phyloP scores from a whole-genome alignment of 768 basidiomycete genomes.

The Clitopilus passeckerianus region DNA sequence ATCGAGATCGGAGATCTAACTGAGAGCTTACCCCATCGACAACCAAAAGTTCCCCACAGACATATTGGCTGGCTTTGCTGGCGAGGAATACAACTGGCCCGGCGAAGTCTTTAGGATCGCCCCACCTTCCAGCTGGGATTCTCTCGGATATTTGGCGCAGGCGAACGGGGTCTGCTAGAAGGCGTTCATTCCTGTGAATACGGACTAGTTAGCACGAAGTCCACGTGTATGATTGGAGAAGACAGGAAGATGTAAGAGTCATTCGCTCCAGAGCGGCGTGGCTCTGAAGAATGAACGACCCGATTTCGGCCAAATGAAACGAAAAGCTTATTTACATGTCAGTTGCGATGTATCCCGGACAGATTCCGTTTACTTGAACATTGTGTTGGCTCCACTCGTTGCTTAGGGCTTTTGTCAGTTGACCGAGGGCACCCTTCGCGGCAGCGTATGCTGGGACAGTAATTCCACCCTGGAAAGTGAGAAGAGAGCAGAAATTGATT shows the following conservation, averaged over 20 bases:
- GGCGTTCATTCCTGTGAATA: slow-evolving; percentile 37
- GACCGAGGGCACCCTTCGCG: slow-evolving; percentile 84
- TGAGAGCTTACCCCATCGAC: slow-evolving; percentile 57
- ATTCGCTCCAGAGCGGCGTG: neutral
- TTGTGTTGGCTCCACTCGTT: slow-evolving; percentile 93
- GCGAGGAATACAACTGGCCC: slow-evolving; percentile 70
- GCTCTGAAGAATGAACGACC: neutral
- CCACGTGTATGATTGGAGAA: neutral
- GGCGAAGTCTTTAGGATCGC: slow-evolving; percentile 67
- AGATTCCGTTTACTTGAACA: slow-evolving; percentile 85
- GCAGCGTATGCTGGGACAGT: slow-evolving; percentile 91
- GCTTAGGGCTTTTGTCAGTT: slow-evolving; percentile 83
- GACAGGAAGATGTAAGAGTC: neutral
- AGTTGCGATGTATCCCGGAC: slow-evolving; percentile 84
- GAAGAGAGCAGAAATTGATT: slow-evolving; percentile 66
- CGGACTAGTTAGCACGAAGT: neutral
- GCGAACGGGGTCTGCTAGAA: slow-evolving; percentile 55
- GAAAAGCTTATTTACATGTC: slow-evolving; percentile 60
- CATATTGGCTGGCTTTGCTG: slow-evolving; percentile 62
- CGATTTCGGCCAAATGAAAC: slow-evolving; percentile 1
- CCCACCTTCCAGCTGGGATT: slow-evolving; percentile 72
- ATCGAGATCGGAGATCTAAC: slow-evolving; percentile 8
- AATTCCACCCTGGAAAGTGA: slow-evolving; percentile 57
- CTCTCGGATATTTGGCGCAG: slow-evolving; percentile 69
- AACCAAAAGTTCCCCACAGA: slow-evolving; percentile 65